Evolutionary conservation across 331 rosid genomes (phyloP).

Genomic region (Stylosanthes scabra): DNA sequence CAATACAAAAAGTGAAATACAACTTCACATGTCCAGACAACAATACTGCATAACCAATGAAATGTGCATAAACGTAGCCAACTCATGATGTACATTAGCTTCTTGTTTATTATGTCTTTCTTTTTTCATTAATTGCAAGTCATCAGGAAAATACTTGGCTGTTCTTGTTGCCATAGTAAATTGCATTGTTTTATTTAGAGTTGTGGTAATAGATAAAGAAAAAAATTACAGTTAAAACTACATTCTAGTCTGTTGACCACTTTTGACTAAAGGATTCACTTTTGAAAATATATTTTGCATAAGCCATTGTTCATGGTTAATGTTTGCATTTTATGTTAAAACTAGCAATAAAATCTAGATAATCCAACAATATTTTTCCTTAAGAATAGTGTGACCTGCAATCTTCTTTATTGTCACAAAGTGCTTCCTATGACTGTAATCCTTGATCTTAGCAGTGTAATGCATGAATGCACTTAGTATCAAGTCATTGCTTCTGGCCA

Average conservation of each 20-base stretch:
- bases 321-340: not conserved
- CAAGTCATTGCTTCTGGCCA: not conserved
- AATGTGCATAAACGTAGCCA: conserved; percentile 26
- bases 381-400: not conserved
- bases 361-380: not conserved
- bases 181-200: too few relatives aligned
- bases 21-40: conserved; percentile 2
- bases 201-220: too few relatives aligned
- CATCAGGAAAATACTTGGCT: too few relatives aligned
- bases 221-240: too few relatives aligned
- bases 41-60: not conserved
- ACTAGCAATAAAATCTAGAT: not conserved
- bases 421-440: not conserved
- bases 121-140: not conserved
- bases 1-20: conserved; percentile 30
- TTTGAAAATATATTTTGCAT: not conserved
- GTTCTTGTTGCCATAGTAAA: too few relatives aligned
- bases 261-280: not conserved
- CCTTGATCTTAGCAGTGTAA: not conserved
- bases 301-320: not conserved
- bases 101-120: not conserved
- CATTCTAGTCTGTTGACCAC: not conserved
- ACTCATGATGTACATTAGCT: conserved; percentile 4
- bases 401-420: not conserved
- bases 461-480: not conserved